Conservation (phyloP, 2,329 filamentous ascomycete species). For the Stromatinia cepivora region DNA sequence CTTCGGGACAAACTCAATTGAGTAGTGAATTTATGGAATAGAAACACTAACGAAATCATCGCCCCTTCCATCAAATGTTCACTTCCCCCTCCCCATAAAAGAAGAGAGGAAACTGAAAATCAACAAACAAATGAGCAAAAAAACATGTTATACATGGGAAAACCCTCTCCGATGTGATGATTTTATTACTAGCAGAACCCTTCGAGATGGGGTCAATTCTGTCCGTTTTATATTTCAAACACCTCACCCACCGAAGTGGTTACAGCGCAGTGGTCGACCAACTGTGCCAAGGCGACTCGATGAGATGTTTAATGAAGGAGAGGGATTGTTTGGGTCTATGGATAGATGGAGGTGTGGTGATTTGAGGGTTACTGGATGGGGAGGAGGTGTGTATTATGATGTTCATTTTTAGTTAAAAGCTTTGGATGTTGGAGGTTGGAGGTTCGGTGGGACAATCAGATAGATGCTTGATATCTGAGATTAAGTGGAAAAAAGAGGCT, state of each 20-base stretch:
- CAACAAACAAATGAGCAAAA: background rate
- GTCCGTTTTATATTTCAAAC: background rate
- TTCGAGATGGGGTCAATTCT: conserved; percentile 3
- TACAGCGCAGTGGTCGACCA: background rate
- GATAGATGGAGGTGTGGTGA: background rate
- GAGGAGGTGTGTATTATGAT: background rate
- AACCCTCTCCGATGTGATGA: background rate
- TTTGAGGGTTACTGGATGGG: no score
- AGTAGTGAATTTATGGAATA: no score
- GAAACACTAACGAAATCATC: no score
- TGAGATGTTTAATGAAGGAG: background rate
- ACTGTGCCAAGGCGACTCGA: conserved; percentile 3
- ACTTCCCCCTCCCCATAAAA: background rate
- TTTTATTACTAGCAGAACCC: conserved; percentile 14
- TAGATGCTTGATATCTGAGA: background rate
- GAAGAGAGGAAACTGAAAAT: background rate
- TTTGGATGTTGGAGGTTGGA: background rate
- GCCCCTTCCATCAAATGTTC: background rate
- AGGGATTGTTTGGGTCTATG: background rate
- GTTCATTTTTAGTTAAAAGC: background rate
- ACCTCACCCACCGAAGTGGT: background rate
- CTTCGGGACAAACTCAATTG: no score
- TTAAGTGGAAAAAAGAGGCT: background rate
- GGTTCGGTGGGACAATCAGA: background rate
- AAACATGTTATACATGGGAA: background rate